phyloP scores from a whole-genome alignment of 2,329 filamentous ascomycete species.

The Alternaria novae-zelandiae region DNA sequence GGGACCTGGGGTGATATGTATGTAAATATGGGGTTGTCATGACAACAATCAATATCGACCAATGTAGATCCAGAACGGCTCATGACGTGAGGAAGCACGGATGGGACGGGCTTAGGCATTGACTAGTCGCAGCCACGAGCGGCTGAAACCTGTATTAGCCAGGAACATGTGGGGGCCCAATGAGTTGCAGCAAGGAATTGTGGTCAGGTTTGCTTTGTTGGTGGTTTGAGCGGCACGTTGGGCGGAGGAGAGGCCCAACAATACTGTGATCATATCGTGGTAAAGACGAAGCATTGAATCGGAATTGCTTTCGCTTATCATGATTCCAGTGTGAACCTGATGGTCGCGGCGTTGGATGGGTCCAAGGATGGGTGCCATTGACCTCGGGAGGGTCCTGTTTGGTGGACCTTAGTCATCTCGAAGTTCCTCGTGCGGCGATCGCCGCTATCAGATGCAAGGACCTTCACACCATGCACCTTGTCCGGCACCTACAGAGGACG shows the following conservation, averaged over 20 bases:
- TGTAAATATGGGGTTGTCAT: slow-evolving; percentile 42
- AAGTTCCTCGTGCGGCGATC: slow-evolving; percentile 8
- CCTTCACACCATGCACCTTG: slow-evolving; percentile 32
- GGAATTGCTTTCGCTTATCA: background rate
- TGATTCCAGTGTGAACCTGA: background rate
- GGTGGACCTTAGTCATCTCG: slow-evolving; percentile 22
- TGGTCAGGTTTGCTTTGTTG: background rate
- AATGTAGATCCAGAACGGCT: slow-evolving; percentile 13
- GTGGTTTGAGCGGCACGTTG: background rate
- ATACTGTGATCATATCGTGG: background rate
- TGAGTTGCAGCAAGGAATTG: background rate
- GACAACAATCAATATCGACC: slow-evolving; percentile 34
- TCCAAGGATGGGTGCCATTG: background rate
- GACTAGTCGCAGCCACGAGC: slow-evolving; percentile 10
- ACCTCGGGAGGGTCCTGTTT: background rate
- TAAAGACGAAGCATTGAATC: background rate
- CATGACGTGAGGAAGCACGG: slow-evolving; percentile 28
- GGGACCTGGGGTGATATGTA: slow-evolving; percentile 30
- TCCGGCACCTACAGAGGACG: slow-evolving; percentile 15
- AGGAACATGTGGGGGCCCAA: slow-evolving; percentile 20
- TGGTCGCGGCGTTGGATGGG: background rate
- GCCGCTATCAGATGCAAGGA: slow-evolving; percentile 11
- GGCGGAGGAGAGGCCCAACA: background rate
- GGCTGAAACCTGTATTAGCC: slow-evolving; percentile 6
- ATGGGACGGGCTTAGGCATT: slow-evolving; percentile 14